phyloP scores from a whole-genome alignment of 768 basidiomycete species.

The Sarcomyxa edulis region DNA sequence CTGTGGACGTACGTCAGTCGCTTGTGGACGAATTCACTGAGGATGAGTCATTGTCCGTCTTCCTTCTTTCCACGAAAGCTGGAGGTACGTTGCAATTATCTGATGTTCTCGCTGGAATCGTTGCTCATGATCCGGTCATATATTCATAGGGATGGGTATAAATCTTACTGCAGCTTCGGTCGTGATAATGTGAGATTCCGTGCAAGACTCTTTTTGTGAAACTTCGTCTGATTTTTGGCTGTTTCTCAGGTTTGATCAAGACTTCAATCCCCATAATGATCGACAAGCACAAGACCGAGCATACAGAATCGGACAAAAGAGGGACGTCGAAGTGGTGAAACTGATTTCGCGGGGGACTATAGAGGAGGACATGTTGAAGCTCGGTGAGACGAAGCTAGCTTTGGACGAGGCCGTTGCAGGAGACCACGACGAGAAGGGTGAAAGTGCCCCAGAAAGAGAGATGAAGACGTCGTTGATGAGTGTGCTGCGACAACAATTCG shows the following conservation, averaged over 20 bases:
- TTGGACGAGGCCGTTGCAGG: conserved; percentile 95
- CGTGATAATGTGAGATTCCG: conserved; percentile 82
- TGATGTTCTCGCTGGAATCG: background rate
- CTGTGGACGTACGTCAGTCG: conserved; percentile 89
- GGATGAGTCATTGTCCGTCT: conserved; percentile 81
- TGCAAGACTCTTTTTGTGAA: background rate
- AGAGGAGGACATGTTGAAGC: conserved; percentile 91
- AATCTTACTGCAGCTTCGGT: conserved; percentile 95
- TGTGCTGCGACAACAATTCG: conserved; percentile 77
- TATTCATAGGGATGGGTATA: conserved; percentile 73
- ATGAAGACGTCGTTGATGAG: conserved; percentile 87
- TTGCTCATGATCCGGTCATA: conserved; percentile 7
- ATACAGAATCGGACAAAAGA: conserved; percentile 94
- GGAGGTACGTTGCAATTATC: conserved; percentile 40
- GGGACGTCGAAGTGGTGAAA: conserved; percentile 92
- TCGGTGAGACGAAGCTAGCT: conserved; percentile 87
- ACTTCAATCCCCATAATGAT: conserved; percentile 98
- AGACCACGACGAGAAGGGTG: conserved; percentile 54
- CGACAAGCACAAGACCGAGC: conserved; percentile 96
- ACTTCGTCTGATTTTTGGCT: background rate
- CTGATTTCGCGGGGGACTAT: conserved; percentile 89
- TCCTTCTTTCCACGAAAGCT: conserved; percentile 88
- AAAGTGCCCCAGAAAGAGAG: conserved; percentile 67
- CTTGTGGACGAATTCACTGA: conserved; percentile 95
- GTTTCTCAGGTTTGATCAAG: conserved; percentile 80